These are phyloP conservation scores for Tylopilus intermedius DNA, from an alignment of 768 basidiomycete genomes.

Conservation along the genomic window DNA sequence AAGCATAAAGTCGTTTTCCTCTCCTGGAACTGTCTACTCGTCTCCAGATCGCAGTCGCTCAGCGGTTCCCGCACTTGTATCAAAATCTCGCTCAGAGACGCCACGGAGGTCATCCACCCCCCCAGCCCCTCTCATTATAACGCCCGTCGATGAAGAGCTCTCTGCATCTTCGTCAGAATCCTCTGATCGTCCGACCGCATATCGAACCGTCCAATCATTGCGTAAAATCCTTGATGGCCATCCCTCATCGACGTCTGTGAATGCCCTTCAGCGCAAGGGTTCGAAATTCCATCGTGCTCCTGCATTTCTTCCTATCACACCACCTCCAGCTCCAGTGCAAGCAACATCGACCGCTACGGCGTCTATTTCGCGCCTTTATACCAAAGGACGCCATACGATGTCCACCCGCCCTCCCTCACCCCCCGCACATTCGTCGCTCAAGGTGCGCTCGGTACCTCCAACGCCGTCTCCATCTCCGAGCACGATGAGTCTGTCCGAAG, in stretches of 20 bases:
- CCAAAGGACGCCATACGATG: slow-evolving; percentile 52
- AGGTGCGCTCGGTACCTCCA: slow-evolving; percentile 33
- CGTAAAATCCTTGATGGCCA: slow-evolving; percentile 64
- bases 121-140: slow-evolving; percentile 38
- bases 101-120: slow-evolving; percentile 22
- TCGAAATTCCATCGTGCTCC: slow-evolving; percentile 15
- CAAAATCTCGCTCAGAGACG: slow-evolving; percentile 29
- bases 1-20: slow-evolving; percentile 11
- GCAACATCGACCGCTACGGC: slow-evolving; percentile 75
- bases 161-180: slow-evolving; percentile 48
- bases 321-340: slow-evolving; percentile 48
- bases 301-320: slow-evolving; percentile 35
- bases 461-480: slow-evolving; percentile 36
- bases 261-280: slow-evolving; percentile 12
- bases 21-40: slow-evolving; percentile 6
- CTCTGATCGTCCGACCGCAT: slow-evolving; percentile 49
- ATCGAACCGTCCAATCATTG: slow-evolving; percentile 59
- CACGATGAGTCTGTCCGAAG: slow-evolving; percentile 21
- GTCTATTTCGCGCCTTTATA: slow-evolving; percentile 71
- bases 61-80: slow-evolving; percentile 5
- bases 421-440: slow-evolving; percentile 49
- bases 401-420: slow-evolving; percentile 62
- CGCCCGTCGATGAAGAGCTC: slow-evolving; percentile 54
- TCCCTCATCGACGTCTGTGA: slow-evolving; percentile 31
- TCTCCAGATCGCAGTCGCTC: slow-evolving; percentile 16